These are phyloP conservation scores for Pyrenula massariospora DNA, from an alignment of 495 filamentous ascomycete species.

Conservation along the genomic window DNA sequence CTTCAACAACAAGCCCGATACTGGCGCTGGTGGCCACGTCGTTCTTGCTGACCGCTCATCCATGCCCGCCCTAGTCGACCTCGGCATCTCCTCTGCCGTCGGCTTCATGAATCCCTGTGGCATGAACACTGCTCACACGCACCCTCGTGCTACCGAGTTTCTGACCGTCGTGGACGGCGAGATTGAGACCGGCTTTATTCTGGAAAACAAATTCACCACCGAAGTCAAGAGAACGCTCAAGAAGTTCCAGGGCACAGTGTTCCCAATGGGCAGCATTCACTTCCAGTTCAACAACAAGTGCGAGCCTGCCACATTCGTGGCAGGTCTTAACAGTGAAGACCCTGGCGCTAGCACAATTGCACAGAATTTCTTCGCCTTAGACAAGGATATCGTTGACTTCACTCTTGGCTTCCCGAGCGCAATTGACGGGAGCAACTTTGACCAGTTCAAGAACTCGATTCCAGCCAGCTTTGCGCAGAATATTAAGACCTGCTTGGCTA, in stretches of 20 bases:
- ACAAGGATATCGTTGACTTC: conserved; percentile 29
- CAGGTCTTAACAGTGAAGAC: conserved; percentile 35
- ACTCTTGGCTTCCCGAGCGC: conserved; percentile 24
- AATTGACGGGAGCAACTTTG: conserved; percentile 31
- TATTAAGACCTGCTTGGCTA: conserved; percentile 31
- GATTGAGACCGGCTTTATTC: conserved; percentile 32
- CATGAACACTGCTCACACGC: conserved; percentile 34
- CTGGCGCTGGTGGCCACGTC: conserved; percentile 22
- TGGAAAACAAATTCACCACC: conserved; percentile 34
- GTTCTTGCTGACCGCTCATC: conserved; percentile 23
- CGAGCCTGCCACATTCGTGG: conserved; percentile 33
- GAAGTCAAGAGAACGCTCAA: conserved; percentile 21
- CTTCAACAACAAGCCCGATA: conserved; percentile 17
- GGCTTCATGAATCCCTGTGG: conserved; percentile 33
- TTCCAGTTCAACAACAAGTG: conserved; percentile 42
- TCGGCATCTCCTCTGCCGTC: conserved; percentile 18
- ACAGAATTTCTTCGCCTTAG: conserved; percentile 36
- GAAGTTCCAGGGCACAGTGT: conserved; percentile 31
- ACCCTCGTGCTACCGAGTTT: conserved; percentile 32
- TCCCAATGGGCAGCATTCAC: conserved; percentile 38
- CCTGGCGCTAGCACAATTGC: conserved; percentile 32
- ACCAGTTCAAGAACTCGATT: conserved; percentile 27
- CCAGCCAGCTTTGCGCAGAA: conserved; percentile 32
- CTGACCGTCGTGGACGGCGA: conserved; percentile 27
- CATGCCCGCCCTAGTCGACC: conserved; percentile 29